Evolutionary conservation across 1,139 yeast species (phyloP).

Genomic region (Kluyveromyces sp.): DNA sequence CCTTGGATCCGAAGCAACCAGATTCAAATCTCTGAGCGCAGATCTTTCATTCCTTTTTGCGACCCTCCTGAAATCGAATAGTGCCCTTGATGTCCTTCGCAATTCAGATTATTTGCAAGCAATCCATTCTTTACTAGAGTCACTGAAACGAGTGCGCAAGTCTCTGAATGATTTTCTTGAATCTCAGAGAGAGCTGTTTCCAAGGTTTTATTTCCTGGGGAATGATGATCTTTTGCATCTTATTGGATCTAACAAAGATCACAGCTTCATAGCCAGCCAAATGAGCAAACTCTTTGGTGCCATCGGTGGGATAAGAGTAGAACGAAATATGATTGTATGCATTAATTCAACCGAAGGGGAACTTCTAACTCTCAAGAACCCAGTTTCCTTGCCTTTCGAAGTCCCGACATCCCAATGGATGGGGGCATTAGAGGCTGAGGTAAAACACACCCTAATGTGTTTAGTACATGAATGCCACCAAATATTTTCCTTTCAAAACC

Average conservation of each 20-base stretch:
- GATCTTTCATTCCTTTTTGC: constrained; percentile 53
- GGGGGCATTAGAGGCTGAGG: constrained; percentile 46
- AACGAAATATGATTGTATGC: constrained; percentile 39
- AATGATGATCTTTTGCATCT: constrained; percentile 84
- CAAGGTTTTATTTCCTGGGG: constrained; percentile 83
- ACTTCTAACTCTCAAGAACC: constrained; percentile 37
- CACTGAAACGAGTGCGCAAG: constrained; percentile 51
- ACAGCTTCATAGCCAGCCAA: constrained; percentile 49
- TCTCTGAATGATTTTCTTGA: constrained; percentile 77
- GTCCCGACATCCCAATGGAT: constrained; percentile 61
- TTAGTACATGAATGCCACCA: constrained; percentile 31
- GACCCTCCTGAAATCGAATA: constrained; percentile 43
- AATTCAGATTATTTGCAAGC: constrained; percentile 45
- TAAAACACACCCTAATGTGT: constrained; percentile 43
- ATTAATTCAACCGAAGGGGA: constrained; percentile 65
- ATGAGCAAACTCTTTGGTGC: constrained; percentile 71
- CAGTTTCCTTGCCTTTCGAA: constrained; percentile 41
- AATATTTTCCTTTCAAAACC: constrained; percentile 16
- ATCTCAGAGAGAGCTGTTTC: constrained; percentile 67
- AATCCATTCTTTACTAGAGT: constrained; percentile 49
- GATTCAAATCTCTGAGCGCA: constrained; percentile 58
- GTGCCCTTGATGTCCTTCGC: constrained; percentile 52
- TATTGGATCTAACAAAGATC: constrained; percentile 58
- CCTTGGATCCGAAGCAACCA: constrained; percentile 62
- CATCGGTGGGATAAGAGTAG: constrained; percentile 41